Evolutionary conservation across 768 basidiomycete species (phyloP).

Genomic region (Panellus pusillus): DNA sequence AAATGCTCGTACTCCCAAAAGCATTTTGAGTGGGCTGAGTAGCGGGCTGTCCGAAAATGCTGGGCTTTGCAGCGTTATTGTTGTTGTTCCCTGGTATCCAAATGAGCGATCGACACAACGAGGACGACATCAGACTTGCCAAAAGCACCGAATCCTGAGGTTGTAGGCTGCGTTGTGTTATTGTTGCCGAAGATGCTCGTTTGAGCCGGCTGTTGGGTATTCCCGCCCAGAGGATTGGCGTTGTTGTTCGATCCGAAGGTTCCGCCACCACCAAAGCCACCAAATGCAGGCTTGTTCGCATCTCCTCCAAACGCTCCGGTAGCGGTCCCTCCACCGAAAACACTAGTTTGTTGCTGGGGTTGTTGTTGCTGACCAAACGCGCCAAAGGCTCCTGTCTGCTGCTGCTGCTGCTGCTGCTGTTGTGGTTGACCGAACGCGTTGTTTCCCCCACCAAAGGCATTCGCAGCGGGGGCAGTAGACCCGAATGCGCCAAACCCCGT

Average conservation of each 20-base stretch:
- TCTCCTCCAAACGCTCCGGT: conserved; percentile 34
- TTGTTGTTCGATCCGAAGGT: conserved; percentile 14
- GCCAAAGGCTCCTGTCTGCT: conserved; percentile 27
- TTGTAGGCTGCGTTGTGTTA: conserved; percentile 6
- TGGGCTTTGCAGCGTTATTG: conserved; percentile 40
- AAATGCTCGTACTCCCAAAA: conserved; percentile 36
- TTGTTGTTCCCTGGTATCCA: conserved; percentile 26
- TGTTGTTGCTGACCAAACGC: conserved; percentile 31
- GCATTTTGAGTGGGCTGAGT: conserved; percentile 40
- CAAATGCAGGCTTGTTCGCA: conserved; percentile 36
- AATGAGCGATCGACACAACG: conserved; percentile 22
- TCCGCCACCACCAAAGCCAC: conserved; percentile 33
- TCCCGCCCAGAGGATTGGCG: conserved; percentile 14
- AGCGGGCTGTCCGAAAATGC: conserved; percentile 46
- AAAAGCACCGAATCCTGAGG: conserved; percentile 9
- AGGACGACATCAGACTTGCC: neutral
- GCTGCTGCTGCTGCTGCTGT: conserved; percentile 31
- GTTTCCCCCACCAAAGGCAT: conserved; percentile 10
- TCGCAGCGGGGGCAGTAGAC: conserved; percentile 26
- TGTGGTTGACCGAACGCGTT: conserved; percentile 37
- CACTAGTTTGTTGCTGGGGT: conserved; percentile 15
- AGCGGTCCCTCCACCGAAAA: conserved; percentile 20
- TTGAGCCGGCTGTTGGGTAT: conserved; percentile 12
- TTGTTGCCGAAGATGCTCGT: conserved; percentile 7
- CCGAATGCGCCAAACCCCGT: conserved; percentile 49